These are phyloP conservation scores for Zhuliangozyma parablackwelliae DNA, from an alignment of 1,139 yeast species.

Conservation along the genomic window DNA sequence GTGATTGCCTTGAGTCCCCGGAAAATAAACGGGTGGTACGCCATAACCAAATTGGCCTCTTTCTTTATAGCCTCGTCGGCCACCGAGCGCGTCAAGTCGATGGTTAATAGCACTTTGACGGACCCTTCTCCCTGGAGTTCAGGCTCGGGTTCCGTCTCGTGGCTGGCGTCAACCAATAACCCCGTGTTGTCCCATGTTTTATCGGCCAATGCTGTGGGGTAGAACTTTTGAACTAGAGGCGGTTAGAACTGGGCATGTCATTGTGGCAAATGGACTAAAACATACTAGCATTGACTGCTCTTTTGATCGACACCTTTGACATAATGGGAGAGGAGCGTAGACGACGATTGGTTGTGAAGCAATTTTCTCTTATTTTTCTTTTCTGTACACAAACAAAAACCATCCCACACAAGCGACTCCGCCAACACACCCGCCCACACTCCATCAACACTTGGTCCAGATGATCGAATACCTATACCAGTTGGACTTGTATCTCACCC, in stretches of 20 bases:
- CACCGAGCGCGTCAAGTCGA: slow-evolving; percentile 81
- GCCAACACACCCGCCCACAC: too few species aligned
- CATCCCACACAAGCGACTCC: too few species aligned
- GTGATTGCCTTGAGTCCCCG: slow-evolving; percentile 78
- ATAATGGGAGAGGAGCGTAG: background rate
- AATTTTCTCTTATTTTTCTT: too few species aligned
- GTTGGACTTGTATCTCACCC: slow-evolving; percentile 11
- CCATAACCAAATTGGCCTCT: slow-evolving; percentile 56
- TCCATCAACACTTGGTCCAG: too few species aligned
- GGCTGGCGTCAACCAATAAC: slow-evolving; percentile 61
- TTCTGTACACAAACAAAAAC: too few species aligned
- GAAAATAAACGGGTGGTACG: slow-evolving; percentile 95
- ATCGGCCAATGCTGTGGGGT: slow-evolving; percentile 77
- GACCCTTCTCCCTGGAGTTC: too few species aligned
- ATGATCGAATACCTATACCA: slow-evolving; percentile 9
- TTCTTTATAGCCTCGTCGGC: slow-evolving; percentile 74
- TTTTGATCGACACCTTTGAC: background rate
- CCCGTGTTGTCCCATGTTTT: slow-evolving; percentile 94
- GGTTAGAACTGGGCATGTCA: slow-evolving; percentile 12
- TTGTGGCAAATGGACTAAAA: slow-evolving; percentile 10
- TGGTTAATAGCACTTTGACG: slow-evolving; percentile 54
- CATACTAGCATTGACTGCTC: slow-evolving; percentile 10
- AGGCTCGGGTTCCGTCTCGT: slow-evolving; percentile 3
- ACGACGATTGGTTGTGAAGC: too few species aligned
- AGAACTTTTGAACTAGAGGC: slow-evolving; percentile 54